These are phyloP conservation scores for Pittosporum tobira DNA, from an alignment of 129 eudicot genomes.

Conservation along the genomic window DNA sequence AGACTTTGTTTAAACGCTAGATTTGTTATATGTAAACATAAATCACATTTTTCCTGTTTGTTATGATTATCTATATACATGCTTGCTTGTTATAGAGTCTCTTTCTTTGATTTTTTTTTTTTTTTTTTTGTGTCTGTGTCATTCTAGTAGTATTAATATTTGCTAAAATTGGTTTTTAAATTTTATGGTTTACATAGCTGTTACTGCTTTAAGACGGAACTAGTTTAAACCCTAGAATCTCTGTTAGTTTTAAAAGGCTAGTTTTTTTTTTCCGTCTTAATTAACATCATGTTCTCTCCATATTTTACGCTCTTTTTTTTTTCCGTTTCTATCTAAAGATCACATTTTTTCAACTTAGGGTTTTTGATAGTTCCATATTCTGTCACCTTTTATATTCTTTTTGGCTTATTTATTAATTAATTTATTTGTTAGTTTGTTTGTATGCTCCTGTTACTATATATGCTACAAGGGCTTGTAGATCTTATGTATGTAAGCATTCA, in stretches of 20 bases:
- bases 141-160: no score
- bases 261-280: not conserved
- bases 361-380: not conserved
- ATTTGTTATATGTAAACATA: no score
- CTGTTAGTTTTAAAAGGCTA: not conserved
- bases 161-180: not conserved
- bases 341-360: not conserved
- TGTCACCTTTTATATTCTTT: not conserved
- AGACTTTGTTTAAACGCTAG: no score
- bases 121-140: no score
- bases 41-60: no score
- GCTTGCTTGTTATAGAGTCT: no score
- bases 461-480: slow-evolving; percentile 6
- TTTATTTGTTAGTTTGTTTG: slow-evolving; percentile 1
- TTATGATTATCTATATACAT: no score
- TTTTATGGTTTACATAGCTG: no score
- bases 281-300: not conserved
- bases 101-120: no score
- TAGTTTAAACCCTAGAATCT: no score
- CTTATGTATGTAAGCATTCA: not conserved
- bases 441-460: not conserved
- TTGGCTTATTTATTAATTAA: not conserved
- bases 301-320: not conserved
- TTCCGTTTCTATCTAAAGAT: not conserved
- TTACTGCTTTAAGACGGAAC: no score